phyloP scores from a whole-genome alignment of 352 stramenopile species.

The Phytophthora pistaciae region DNA sequence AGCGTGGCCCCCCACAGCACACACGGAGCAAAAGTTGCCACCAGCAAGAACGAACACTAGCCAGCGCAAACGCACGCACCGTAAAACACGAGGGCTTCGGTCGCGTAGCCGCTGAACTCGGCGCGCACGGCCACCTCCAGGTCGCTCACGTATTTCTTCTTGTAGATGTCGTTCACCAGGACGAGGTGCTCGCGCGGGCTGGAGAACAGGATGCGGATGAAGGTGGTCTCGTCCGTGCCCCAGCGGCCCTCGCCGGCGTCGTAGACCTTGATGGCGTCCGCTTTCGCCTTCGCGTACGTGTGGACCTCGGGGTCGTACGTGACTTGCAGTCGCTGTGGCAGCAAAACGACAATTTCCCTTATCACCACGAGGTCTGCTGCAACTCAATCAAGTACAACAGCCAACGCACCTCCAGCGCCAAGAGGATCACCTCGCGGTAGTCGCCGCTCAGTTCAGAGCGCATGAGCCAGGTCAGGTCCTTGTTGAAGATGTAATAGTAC shows the following conservation, averaged over 20 bases:
- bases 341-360: background rate
- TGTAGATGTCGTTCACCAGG: slow-evolving; percentile 72
- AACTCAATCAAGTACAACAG: background rate
- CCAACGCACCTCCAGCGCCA: slow-evolving; percentile 59
- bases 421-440: slow-evolving; percentile 72
- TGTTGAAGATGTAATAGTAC: slow-evolving; percentile 81
- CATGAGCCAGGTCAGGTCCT: slow-evolving; percentile 75
- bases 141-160: slow-evolving; percentile 73
- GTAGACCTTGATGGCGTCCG: slow-evolving; percentile 71
- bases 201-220: slow-evolving; percentile 67
- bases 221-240: slow-evolving; percentile 78
- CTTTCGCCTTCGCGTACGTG: slow-evolving; percentile 62
- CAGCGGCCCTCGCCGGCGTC: slow-evolving; percentile 76
- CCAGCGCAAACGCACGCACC: slow-evolving; percentile 42
- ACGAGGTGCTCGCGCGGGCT: slow-evolving; percentile 67
- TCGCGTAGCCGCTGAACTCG: slow-evolving; percentile 75
- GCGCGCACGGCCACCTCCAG: slow-evolving; percentile 62
- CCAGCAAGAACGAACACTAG: too few relatives aligned
- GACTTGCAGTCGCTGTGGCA: slow-evolving; percentile 37
- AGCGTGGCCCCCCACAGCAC: background rate
- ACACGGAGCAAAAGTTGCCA: background rate
- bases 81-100: slow-evolving; percentile 70
- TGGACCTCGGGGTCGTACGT: slow-evolving; percentile 63
- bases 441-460: slow-evolving; percentile 72
- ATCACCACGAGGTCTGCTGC: background rate